Base-by-base conservation (phyloP, 2,329 filamentous ascomycete genomes). In the Penicillium brasilianum region DNA sequence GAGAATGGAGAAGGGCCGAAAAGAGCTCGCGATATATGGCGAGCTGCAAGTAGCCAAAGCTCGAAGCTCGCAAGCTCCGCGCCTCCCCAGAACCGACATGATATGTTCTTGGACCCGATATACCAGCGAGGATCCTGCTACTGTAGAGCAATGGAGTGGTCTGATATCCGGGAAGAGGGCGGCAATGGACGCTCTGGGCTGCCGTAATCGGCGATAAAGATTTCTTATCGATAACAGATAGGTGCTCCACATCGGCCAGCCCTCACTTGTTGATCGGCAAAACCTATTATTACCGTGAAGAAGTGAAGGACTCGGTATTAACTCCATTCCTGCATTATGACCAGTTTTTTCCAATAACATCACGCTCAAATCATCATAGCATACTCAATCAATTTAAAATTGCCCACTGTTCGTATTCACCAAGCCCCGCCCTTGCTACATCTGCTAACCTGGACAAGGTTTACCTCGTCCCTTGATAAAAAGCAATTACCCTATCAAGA, bases 1-100 rank as follows among this genome's bases (percentile, higher is more conserved):
- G 70, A 96, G 86, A 64, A 92, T 87, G 46, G 93, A 96, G 82
- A 97, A 96, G 36, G 77, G 74, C 64, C 85, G 81, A 43, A 70
- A 49, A 50, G 58, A 36, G 48, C 55, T 54, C 22, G n/a, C 57
- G 16, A 59, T 43, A 39, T 54, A 55, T 20, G 60, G 43, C 55
- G 64, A 32, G 10, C 52, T 50, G 18, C 60, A 37, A 13, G 43
- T 25, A 25, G 59, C 46, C 16, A 71, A 34, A 46, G 51, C 60
- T 13, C 69, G 66, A 41, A 66, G 55, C 46, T 58, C 50, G 11
- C 56, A 36, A 30, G 66, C 62, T 49, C 67, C 62, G 46, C 63
- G 64, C 49, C 64, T 71, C 44, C 64, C 64, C 18, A 73, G 55
- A 18, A 68, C 61, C n/a, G 69, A 72, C 74, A 76, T 76, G n/a